These are phyloP conservation scores for Ogataea chonburiensis DNA, from an alignment of 805 yeast genomes.

Conservation along the genomic window DNA sequence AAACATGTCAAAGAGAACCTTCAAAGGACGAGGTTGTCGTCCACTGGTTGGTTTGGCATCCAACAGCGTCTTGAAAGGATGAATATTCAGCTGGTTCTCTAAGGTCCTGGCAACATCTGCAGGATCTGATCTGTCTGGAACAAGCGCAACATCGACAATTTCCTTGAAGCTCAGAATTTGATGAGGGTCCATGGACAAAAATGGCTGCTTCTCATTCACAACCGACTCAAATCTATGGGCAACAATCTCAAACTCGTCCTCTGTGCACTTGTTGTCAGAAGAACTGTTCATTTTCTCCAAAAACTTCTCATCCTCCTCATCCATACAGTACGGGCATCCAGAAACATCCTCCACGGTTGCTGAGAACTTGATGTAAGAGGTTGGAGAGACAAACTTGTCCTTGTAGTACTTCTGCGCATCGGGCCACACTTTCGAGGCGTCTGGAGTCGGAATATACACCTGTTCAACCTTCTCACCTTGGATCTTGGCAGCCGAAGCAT, in stretches of 20 bases:
- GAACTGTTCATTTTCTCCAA: conserved; percentile 43
- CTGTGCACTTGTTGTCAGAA: conserved; percentile 50
- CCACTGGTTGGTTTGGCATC: conserved; percentile 46
- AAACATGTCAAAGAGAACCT: conserved; percentile 50
- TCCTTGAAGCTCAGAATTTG: conserved; percentile 72
- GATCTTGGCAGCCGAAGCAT: conserved; percentile 70
- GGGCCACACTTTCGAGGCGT: conserved; percentile 80
- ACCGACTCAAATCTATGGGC: conserved; percentile 72
- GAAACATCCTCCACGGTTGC: conserved; percentile 95
- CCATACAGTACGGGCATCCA: conserved; percentile 86
- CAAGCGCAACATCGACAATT: conserved; percentile 50
- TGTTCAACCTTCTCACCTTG: conserved; percentile 49
- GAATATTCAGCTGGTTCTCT: conserved; percentile 52
- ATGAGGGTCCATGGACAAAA: conserved; percentile 77
- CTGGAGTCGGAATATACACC: conserved; percentile 94
- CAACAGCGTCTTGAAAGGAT: conserved; percentile 58
- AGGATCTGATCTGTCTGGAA: conserved; percentile 47
- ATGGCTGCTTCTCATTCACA: conserved; percentile 83
- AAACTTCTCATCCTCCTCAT: conserved; percentile 80
- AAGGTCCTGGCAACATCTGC: conserved; percentile 57
- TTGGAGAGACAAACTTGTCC: conserved; percentile 68
- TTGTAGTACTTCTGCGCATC: conserved; percentile 73
- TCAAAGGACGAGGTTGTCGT: conserved; percentile 43
- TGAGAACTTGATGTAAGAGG: conserved; percentile 79
- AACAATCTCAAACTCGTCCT: conserved; percentile 82